Evolutionary conservation across 176 grass and related monocot genomes (phyloP).

Genomic region (Rhynchospora breviuscula): DNA sequence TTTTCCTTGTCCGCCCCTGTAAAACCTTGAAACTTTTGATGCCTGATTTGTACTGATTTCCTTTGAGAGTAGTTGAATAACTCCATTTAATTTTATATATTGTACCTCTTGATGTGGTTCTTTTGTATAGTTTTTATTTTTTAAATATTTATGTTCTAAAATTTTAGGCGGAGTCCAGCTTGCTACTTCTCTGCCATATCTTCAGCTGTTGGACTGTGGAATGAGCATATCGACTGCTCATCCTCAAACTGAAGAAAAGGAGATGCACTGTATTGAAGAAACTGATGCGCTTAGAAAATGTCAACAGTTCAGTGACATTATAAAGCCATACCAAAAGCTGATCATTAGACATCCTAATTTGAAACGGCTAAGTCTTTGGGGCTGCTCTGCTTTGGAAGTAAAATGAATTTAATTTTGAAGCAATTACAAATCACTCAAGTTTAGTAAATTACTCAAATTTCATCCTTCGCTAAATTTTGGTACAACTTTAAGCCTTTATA

Average conservation of each 20-base stretch:
- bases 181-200: conserved; percentile 63
- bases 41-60: background rate
- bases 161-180: conserved; percentile 65
- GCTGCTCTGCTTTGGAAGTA: conserved; percentile 70
- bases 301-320: conserved; percentile 24
- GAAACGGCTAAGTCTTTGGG: conserved; percentile 86
- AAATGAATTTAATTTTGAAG: conserved; percentile 16
- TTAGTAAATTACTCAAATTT: background rate
- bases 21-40: background rate
- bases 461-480: background rate
- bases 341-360: conserved; percentile 71
- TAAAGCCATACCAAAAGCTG: conserved; percentile 49
- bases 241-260: conserved; percentile 28
- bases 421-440: background rate
- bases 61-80: background rate
- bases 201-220: conserved; percentile 78
- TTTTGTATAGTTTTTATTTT: background rate
- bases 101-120: background rate
- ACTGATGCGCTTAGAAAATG: conserved; percentile 38
- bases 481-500: background rate
- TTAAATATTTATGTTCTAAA: background rate
- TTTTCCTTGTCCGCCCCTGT: background rate
- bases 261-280: conserved; percentile 33
- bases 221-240: conserved; percentile 45
- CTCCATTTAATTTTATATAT: background rate